A percentile compares a stretch with the other conserved stretches of the same genome.
Conservation (phyloP, 108 stramenopile genomes). For the Cyclotella distinguenda region DNA sequence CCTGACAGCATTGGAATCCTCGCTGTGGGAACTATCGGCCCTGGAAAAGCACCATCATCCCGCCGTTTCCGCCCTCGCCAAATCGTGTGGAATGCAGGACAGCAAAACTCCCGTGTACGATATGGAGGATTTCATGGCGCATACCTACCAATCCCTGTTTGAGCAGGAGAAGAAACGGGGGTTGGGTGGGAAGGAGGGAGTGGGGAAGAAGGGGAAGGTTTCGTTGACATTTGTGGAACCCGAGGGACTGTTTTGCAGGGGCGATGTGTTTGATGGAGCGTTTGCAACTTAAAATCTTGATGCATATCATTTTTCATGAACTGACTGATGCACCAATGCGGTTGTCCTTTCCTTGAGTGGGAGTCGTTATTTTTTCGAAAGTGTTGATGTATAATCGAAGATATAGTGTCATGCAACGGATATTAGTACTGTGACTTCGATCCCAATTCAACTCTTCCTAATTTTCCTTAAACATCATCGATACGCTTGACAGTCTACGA, state of each 20-base stretch:
- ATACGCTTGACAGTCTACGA: too few species aligned
- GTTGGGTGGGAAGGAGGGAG: slow-evolving; percentile 6
- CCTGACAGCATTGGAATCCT: slow-evolving; percentile 74
- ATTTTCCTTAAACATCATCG: too few species aligned
- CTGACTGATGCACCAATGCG: too few species aligned
- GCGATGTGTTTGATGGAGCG: slow-evolving; percentile 62
- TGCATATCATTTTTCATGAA: too few species aligned
- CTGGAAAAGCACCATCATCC: slow-evolving; percentile 89
- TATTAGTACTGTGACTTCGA: too few species aligned
- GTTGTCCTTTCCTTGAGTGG: too few species aligned
- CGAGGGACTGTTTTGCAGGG: slow-evolving; percentile 52
- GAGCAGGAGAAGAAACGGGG: slow-evolving; percentile 68
- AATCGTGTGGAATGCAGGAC: slow-evolving; percentile 60
- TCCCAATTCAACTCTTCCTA: too few species aligned
- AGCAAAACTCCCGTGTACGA: slow-evolving; percentile 68
- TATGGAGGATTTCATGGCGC: slow-evolving; percentile 78
- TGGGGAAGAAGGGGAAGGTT: slow-evolving; percentile 48
- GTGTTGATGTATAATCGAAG: too few species aligned
- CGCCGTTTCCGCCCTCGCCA: slow-evolving; percentile 81
- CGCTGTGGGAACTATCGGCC: slow-evolving; percentile 89
- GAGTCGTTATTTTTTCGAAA: too few species aligned
- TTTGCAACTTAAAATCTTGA: slow-evolving; percentile 17
- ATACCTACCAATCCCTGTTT: slow-evolving; percentile 86
- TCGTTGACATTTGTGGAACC: slow-evolving; percentile 73
- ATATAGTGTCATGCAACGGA: too few species aligned